Base-by-base conservation (phyloP, 2,329 filamentous ascomycete genomes). In the Tolypocladium ophioglossoides region DNA sequence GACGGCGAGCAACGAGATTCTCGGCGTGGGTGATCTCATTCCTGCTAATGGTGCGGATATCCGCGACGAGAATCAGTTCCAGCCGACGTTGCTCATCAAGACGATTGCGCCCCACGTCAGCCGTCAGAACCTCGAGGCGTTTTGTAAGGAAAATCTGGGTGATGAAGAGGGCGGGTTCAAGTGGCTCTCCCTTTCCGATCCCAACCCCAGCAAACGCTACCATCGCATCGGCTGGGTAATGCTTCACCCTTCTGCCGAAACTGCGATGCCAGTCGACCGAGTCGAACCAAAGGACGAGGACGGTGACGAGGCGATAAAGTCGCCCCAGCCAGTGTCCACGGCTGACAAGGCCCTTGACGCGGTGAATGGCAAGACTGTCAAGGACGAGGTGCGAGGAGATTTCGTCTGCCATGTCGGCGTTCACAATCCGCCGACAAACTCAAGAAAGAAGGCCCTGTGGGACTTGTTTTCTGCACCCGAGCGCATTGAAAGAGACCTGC, bases 211-310 rank as follows among this genome's bases (percentile, higher is more conserved):
- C 64, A 99, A 99, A 74, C 87, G 95, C 59, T 99, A 91, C 65
- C 94, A 99, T 67, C 86, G 94, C 24, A 97, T 99, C 70, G 94
- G 94, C 24, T 99, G 95, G 92, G 95, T 99, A 57, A 94, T 97
- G 80, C 79, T 99, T 11, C 87, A 97, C 64, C 87, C 90, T 18
- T 83, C 83, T 16, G 78, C 86, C 1, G 89, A 95, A 54, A 76
- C 79, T 24, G 72, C 78, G 7, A 75, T 80, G 49, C 78, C 84
- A 14, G 74, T 85, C 56, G 89, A 95, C 61, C 79, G 85, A 57
- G 78, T 81, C n/a, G 87, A 94, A 61, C 80, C 81, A 14, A 84
- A 87, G 59, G 86, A 90, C 50, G 85, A 87, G 47, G 80, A 84
- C 54, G 78, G 78, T 16, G 81, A 82, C 48, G 69, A 76, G 61